A percentile compares a stretch with the other conserved stretches of the same genome.
Conservation (phyloP, 78 protist species). For the Planoprotostelium fungivorum region DNA sequence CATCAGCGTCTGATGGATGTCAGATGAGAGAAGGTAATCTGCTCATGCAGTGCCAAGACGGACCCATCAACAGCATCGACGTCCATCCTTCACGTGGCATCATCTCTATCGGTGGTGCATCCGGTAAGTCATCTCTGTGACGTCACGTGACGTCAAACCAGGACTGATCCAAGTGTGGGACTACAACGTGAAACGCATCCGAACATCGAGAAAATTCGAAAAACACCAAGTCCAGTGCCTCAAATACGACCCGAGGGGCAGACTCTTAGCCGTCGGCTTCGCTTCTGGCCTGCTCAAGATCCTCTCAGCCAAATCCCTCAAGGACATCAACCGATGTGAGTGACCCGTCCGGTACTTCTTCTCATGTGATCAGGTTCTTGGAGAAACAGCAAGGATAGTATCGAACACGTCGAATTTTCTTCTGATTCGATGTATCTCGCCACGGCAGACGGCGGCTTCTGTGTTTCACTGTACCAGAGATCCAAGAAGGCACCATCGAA, state of each 20-base stretch:
- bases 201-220: background rate
- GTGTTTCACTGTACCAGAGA: background rate
- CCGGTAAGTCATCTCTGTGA: too few species aligned
- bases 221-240: background rate
- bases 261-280: constrained; percentile 19
- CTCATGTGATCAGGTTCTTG: background rate
- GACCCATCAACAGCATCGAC: background rate
- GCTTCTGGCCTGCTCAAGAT: constrained; percentile 5
- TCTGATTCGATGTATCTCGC: background rate
- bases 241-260: constrained; percentile 12
- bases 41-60: background rate
- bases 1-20: background rate
- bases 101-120: background rate
- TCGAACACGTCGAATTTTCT: background rate
- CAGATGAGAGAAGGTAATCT: background rate
- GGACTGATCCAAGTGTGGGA: background rate
- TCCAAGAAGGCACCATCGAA: background rate
- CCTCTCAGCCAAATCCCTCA: background rate
- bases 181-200: background rate
- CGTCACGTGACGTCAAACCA: too few species aligned
- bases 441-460: constrained; percentile 3
- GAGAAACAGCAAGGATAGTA: background rate
- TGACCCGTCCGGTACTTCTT: background rate
- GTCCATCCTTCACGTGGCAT: background rate
- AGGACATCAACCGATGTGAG: background rate